These are phyloP conservation scores for Tylopilus plumbeoviolaceoides DNA, from an alignment of 768 basidiomycete species.

Conservation along the genomic window DNA sequence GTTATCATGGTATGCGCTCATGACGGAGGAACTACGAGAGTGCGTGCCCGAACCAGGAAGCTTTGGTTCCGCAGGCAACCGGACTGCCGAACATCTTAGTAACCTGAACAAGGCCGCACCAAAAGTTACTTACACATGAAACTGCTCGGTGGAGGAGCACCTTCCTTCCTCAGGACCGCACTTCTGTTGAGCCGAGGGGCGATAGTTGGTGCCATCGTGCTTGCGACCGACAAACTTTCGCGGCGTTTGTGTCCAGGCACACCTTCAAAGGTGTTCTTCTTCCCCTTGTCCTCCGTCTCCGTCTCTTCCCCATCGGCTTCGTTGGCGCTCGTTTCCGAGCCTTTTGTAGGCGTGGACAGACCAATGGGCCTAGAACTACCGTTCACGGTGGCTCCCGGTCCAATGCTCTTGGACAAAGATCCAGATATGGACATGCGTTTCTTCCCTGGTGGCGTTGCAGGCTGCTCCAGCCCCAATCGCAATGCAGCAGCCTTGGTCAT, in stretches of 20 bases:
- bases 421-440: constrained; percentile 35
- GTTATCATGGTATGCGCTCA: constrained; percentile 27
- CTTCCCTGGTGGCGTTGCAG: constrained; percentile 37
- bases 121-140: constrained; percentile 56
- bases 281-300: constrained; percentile 23
- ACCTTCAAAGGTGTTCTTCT: constrained; percentile 61
- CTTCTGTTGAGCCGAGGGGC: constrained; percentile 43
- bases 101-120: not conserved
- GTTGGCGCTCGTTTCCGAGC: constrained; percentile 16
- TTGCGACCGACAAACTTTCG: constrained; percentile 68
- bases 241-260: constrained; percentile 83
- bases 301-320: constrained; percentile 30
- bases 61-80: constrained; percentile 39
- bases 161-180: constrained; percentile 43
- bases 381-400: not conserved
- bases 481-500: constrained; percentile 76
- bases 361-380: constrained; percentile 1
- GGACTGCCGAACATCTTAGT: constrained; percentile 38
- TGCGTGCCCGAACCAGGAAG: constrained; percentile 34
- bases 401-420: constrained; percentile 8
- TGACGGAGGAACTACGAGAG: constrained; percentile 42
- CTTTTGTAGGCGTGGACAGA: constrained; percentile 12
- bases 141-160: constrained; percentile 55
- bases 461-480: constrained; percentile 50
- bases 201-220: constrained; percentile 40